A percentile compares a stretch with the other conserved stretches of the same genome.
These are phyloP conservation scores for Posidonia australis DNA, from an alignment of 106 monocot species.

Conservation along the genomic window DNA sequence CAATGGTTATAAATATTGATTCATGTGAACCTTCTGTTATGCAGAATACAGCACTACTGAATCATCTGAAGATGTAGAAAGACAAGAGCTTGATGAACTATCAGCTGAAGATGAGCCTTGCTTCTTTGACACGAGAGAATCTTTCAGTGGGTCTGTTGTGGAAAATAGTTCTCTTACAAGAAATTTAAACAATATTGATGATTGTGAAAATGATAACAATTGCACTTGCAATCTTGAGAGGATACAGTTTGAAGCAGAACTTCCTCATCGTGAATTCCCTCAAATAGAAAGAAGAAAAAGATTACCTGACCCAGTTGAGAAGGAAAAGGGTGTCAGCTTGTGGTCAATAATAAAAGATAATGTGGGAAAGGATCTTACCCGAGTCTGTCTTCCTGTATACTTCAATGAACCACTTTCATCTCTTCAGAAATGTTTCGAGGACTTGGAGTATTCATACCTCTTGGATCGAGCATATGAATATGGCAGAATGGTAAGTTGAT, in stretches of 20 bases:
- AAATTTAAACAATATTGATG: slow-evolving; percentile 4
- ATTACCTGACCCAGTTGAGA: slow-evolving; percentile 76
- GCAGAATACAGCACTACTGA: slow-evolving; percentile 91
- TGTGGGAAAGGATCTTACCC: slow-evolving; percentile 92
- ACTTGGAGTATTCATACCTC: slow-evolving; percentile 88
- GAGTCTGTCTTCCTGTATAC: slow-evolving; percentile 95
- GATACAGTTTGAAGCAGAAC: slow-evolving; percentile 6
- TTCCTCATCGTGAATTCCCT: slow-evolving; percentile 13
- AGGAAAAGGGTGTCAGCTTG: slow-evolving; percentile 91
- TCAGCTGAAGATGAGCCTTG: slow-evolving; percentile 63
- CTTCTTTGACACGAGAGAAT: slow-evolving; percentile 66
- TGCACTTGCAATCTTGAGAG: background rate
- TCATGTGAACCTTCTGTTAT: background rate
- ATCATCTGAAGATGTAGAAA: slow-evolving; percentile 91
- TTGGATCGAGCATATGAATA: slow-evolving; percentile 80
- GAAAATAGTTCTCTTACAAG: slow-evolving; percentile 1
- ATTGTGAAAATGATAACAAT: slow-evolving; percentile 3
- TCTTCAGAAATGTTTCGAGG: slow-evolving; percentile 93
- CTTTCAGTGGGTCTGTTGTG: slow-evolving; percentile 34
- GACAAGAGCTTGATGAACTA: slow-evolving; percentile 65
- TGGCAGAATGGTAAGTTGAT: slow-evolving; percentile 64
- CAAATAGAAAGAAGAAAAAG: slow-evolving; percentile 37
- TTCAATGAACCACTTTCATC: slow-evolving; percentile 94
- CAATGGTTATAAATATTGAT: too few species aligned
- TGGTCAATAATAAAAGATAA: slow-evolving; percentile 99